phyloP scores from a whole-genome alignment of 805 yeast genomes.

The Myxozyma neglecta region DNA sequence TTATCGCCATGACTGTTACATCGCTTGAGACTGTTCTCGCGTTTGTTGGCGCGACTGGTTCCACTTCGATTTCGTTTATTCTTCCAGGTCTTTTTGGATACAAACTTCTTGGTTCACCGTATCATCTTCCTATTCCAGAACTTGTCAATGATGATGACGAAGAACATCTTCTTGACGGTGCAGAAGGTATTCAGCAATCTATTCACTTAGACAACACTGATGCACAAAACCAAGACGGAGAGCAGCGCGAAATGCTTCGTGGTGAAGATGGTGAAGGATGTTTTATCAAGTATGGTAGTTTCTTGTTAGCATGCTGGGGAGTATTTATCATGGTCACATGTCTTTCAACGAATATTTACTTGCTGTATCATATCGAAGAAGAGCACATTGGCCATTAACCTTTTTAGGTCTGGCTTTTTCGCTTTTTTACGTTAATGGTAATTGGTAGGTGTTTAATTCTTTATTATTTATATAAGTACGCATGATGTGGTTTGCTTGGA shows the following conservation, averaged over 20 bases:
- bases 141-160: constrained; percentile 10
- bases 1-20: constrained; percentile 61
- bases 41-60: constrained; percentile 89
- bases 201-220: constrained; percentile 8
- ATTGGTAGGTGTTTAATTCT: too few relatives aligned
- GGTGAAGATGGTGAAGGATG: constrained; percentile 24
- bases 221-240: not conserved
- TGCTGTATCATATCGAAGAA: constrained; percentile 9
- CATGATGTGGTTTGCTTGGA: too few relatives aligned
- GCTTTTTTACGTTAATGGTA: too few relatives aligned
- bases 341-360: constrained; percentile 41
- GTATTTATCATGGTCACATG: constrained; percentile 69
- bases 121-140: constrained; percentile 23
- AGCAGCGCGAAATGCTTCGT: constrained; percentile 1
- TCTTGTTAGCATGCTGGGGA: constrained; percentile 67
- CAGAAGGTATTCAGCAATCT: constrained; percentile 6
- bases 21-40: constrained; percentile 83
- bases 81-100: constrained; percentile 87
- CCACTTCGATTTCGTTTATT: constrained; percentile 86
- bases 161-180: constrained; percentile 8
- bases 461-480: not conserved
- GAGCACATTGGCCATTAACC: constrained; percentile 1
- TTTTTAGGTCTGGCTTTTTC: too few relatives aligned
- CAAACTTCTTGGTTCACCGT: constrained; percentile 54
- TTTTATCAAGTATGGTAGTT: constrained; percentile 49